Base-by-base conservation (phyloP, 108 stramenopile species). In the Cyclotella baltica region DNA sequence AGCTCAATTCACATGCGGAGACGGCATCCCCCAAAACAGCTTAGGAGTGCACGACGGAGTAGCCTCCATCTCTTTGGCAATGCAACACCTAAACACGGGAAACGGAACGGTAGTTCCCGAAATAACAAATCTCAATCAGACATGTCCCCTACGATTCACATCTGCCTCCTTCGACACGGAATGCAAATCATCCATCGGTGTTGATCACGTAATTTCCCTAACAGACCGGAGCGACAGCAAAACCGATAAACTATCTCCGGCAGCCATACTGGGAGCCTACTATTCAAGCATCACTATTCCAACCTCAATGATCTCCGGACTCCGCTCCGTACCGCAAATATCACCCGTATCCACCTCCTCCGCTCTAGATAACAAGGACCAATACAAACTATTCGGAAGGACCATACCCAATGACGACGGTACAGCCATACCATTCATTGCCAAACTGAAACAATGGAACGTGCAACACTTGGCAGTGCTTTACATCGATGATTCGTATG, bases 11-110 rank as follows among this genome's bases (percentile, higher is more conserved):
- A 43, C 40, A 8, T 43, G 40, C 13, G 8, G n/a, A n/a, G n/a
- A 43, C 13, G 40, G 40, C 13, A 43, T 8, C 10, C 40, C 40
- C 13, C 8, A 8, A 8, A 43, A 43, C 40, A 43, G 5, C 20
- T 2, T 19, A 9, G 35, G 64, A 0, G 19, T 16, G 3, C 38
- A 65, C 38, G 68, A 70, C n/a, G 68, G 68, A 16, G 18, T 53
- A 33, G 30, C 64, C 57, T 57, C 38, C 19, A 53, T 47, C 40
- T 52, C 53, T 23, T 53, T 70, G 69, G 88, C 88, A 1, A 47
- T 77, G 18, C 76, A 84, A 20, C 85, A 88, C 72, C 65, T 88
- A 36, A 88, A 88, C 64, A 75, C 67, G 25, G 85, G 80, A 16
- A 67, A 88, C 71, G 83, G 83, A 16, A 59, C 33, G 28, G 69